Evolutionary conservation across 1,284 basidiomycete species (phyloP).

Genomic region (Cryptococcus sp.): DNA sequence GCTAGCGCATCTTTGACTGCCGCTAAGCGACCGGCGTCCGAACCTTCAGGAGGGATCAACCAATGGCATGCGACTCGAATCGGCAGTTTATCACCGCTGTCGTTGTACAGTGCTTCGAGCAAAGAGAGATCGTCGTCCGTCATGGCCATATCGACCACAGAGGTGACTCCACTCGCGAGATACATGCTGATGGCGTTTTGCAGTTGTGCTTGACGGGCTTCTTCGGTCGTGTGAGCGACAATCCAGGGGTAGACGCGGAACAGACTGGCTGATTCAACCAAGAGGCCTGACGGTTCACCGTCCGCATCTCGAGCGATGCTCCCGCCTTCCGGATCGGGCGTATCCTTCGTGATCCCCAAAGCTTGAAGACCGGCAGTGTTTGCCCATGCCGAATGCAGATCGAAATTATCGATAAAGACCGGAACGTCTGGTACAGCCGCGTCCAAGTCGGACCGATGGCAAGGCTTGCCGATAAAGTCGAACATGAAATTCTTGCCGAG

Average conservation of each 20-base stretch:
- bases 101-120: slow-evolving; percentile 23
- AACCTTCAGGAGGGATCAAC: slow-evolving; percentile 23
- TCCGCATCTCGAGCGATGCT: slow-evolving; percentile 28
- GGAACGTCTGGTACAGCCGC: slow-evolving; percentile 27
- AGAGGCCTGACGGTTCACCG: slow-evolving; percentile 29
- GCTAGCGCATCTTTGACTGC: slow-evolving; percentile 21
- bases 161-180: slow-evolving; percentile 30
- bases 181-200: slow-evolving; percentile 25
- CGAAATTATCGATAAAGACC: slow-evolving; percentile 38
- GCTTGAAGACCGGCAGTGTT: slow-evolving; percentile 31
- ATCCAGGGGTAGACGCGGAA: slow-evolving; percentile 37
- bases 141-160: slow-evolving; percentile 38
- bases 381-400: slow-evolving; percentile 36
- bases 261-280: slow-evolving; percentile 29
- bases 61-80: slow-evolving; percentile 29
- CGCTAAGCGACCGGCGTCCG: slow-evolving; percentile 18
- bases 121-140: slow-evolving; percentile 27
- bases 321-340: slow-evolving; percentile 28
- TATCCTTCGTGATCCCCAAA: slow-evolving; percentile 25
- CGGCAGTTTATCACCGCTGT: slow-evolving; percentile 21
- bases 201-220: slow-evolving; percentile 19
- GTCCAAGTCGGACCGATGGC: slow-evolving; percentile 27
- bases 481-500: slow-evolving; percentile 28
- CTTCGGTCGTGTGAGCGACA: slow-evolving; percentile 15
- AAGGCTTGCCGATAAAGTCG: slow-evolving; percentile 23